Conservation (phyloP, 495 filamentous ascomycete genomes). For the Aspergillus olivimuriae region DNA sequence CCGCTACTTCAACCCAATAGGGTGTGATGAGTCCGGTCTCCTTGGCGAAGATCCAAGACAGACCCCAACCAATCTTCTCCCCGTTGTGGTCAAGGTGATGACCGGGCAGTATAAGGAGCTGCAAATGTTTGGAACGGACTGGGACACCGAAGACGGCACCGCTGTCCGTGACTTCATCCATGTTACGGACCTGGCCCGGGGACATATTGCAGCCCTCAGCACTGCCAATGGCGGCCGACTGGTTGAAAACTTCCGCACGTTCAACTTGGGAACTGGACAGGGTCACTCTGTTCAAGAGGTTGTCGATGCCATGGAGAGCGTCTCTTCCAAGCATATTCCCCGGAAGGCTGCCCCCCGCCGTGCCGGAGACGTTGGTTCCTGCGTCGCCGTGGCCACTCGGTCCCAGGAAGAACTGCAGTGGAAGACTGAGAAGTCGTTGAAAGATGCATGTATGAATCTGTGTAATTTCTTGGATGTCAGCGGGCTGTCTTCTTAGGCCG, state of each 20-base stretch:
- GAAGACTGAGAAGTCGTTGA: conserved; percentile 78
- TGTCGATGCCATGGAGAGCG: conserved; percentile 39
- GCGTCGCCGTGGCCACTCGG: conserved; percentile 71
- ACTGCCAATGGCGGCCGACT: conserved; percentile 31
- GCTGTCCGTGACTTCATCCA: conserved; percentile 55
- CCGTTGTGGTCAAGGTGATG: conserved; percentile 54
- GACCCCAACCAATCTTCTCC: conserved; percentile 57
- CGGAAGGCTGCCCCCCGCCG: conserved; percentile 66
- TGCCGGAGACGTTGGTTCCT: conserved; percentile 72
- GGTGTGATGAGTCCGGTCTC: conserved; percentile 57
- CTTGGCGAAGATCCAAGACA: conserved; percentile 61
- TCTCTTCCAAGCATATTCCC: conserved; percentile 33
- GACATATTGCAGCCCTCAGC: conserved; percentile 54
- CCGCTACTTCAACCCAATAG: conserved; percentile 64
- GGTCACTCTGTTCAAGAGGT: conserved; percentile 49
- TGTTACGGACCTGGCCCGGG: conserved; percentile 59
- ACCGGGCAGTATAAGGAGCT: conserved; percentile 47
- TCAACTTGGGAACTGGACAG: conserved; percentile 47
- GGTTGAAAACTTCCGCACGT: conserved; percentile 42
- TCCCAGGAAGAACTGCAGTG: conserved; percentile 83
- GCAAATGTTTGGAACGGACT: conserved; percentile 57
- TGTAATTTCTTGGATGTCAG: conserved; percentile 58
- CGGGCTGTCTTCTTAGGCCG: conserved; percentile 24
- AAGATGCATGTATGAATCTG: conserved; percentile 76
- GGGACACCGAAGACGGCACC: conserved; percentile 57